A percentile compares a stretch with the other conserved stretches of the same genome.
Conservation (phyloP, 768 basidiomycete genomes). For the Auriscalpium microsporum region DNA sequence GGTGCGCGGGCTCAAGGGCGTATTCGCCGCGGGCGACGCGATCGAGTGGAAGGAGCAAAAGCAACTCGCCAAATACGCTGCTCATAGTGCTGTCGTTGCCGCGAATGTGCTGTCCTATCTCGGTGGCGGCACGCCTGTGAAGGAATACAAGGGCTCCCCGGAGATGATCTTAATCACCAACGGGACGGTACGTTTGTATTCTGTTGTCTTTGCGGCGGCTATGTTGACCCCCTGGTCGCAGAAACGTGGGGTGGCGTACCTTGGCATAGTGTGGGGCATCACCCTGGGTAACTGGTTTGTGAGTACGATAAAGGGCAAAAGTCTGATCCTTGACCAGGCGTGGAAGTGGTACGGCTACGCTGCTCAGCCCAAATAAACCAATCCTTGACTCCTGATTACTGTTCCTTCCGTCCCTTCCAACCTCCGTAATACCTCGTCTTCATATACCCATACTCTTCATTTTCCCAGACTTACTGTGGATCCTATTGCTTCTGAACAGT, state of each 20-base stretch:
- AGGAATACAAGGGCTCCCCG: conserved; percentile 35
- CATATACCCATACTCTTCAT: too few species aligned
- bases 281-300: conserved; percentile 35
- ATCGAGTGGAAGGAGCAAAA: conserved; percentile 58
- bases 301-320: background rate
- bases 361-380: too few species aligned
- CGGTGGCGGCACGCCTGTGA: conserved; percentile 25
- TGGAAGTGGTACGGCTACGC: background rate
- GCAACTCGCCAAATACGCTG: conserved; percentile 35
- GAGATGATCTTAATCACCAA: conserved; percentile 25
- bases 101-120: conserved; percentile 41
- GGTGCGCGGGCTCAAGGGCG: conserved; percentile 36
- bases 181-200: background rate
- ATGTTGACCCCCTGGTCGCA: conserved; percentile 12
- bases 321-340: background rate
- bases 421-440: too few species aligned
- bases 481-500: too few species aligned
- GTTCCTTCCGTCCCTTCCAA: too few species aligned
- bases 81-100: conserved; percentile 35
- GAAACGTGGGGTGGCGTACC: conserved; percentile 34
- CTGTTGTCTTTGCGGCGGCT: background rate
- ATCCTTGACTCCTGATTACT: too few species aligned
- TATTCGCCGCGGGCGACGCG: conserved; percentile 59
- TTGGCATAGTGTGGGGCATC: conserved; percentile 38
- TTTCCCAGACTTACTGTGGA: too few species aligned